Evolutionary conservation across 1,139 yeast species (phyloP).

Genomic region (Suhomyces kunorum): DNA sequence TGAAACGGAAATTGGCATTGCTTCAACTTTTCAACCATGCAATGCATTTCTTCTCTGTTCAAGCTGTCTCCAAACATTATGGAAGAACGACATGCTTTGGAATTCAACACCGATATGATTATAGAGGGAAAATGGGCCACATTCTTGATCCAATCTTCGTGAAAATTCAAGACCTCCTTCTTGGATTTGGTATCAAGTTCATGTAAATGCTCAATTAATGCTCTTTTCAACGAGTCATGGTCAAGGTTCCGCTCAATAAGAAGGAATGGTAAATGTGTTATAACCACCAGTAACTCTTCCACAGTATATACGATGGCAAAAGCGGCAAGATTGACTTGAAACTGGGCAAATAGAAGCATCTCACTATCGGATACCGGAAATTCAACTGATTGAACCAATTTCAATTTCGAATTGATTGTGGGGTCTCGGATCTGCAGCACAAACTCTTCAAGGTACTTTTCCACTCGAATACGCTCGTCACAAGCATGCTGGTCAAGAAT

Average conservation of each 20-base stretch:
- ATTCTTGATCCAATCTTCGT: constrained; percentile 17
- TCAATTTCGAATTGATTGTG: constrained; percentile 16
- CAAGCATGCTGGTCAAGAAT: constrained; percentile 78
- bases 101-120: constrained; percentile 51
- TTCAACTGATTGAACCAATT: constrained; percentile 15
- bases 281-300: constrained; percentile 8
- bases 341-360: constrained; percentile 28
- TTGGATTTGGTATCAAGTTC: constrained; percentile 41
- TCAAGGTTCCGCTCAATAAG: constrained; percentile 33
- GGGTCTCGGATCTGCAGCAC: constrained; percentile 21
- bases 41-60: constrained; percentile 41
- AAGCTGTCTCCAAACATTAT: constrained; percentile 71
- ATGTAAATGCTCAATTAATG: constrained; percentile 42
- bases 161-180: constrained; percentile 17
- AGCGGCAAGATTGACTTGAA: constrained; percentile 26
- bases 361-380: constrained; percentile 32
- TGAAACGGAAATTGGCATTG: constrained; percentile 65
- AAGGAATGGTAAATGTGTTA: constrained; percentile 45
- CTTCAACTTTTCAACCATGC: constrained; percentile 42
- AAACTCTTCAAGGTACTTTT: constrained; percentile 39
- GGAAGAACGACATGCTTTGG: constrained; percentile 72
- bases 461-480: constrained; percentile 68
- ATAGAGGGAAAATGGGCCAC: constrained; percentile 45
- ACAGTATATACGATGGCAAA: constrained; percentile 38
- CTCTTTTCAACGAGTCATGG: constrained; percentile 28